Conservation (phyloP, 345 rosid genomes). For the Dimocarpus longan region DNA sequence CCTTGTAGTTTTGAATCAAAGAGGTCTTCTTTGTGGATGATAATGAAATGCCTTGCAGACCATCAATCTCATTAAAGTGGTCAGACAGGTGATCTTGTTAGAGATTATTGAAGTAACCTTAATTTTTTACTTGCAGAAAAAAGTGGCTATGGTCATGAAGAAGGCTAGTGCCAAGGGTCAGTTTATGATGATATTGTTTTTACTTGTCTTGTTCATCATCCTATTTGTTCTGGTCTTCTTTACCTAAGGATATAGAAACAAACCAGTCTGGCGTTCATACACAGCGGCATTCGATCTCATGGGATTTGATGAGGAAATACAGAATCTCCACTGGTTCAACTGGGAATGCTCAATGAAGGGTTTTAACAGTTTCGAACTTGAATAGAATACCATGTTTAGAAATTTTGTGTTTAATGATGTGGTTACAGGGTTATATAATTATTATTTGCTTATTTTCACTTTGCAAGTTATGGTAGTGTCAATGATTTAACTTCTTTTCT, state of each 20-base stretch:
- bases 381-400: neutral
- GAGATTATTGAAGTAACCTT: neutral
- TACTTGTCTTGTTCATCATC: slow-evolving; percentile 78
- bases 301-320: neutral
- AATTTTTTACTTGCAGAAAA: slow-evolving; percentile 63
- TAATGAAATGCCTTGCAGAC: neutral
- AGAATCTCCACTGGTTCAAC: neutral
- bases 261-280: neutral
- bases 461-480: neutral
- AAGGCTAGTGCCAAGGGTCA: slow-evolving; percentile 95
- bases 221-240: slow-evolving; percentile 87
- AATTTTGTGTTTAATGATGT: neutral
- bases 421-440: neutral
- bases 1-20: neutral
- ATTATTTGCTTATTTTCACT: neutral
- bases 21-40: neutral
- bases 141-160: slow-evolving; percentile 97
- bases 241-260: slow-evolving; percentile 40
- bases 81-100: neutral
- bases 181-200: slow-evolving; percentile 85
- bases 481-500: no score
- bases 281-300: neutral
- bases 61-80: neutral
- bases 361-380: neutral
- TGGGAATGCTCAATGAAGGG: neutral